Evolutionary conservation across 1,139 yeast genomes (phyloP), one percentile per base, ranked within the genome.

Genomic region (Dujonia santamariae): DNA sequence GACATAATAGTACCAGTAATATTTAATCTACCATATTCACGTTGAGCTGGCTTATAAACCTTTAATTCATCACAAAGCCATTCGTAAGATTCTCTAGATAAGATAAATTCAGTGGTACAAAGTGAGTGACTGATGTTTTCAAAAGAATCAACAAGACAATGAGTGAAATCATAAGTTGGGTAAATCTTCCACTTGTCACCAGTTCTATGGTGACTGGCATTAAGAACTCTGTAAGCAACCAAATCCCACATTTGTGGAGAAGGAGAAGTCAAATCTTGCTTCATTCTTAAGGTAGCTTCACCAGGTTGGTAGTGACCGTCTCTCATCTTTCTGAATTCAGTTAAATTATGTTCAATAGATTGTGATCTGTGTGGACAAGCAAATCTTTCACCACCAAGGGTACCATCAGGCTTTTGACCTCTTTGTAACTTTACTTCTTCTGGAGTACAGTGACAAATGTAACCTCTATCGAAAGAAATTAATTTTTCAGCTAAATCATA

Each of bases 161-260:
- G 98, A 18, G 98, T 92, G 66, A 94, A 94, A 59, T 94, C 98
- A 58, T 94, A 94, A 14, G 98, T 94, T 43, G 99, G 99, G 56
- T 94, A 94, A 41, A 94, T 90, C 63, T 84, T 87, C 99, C 99
- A 94, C 60, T 85, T 85, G 56, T 78, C 82, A 37, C 97, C 98
- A 12, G 98, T 92, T 64, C 98, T 82, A 61, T 92, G 96, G 63
- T 94, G 98, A 19, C 87, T 78, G 17, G 96, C 90, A 50, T 90
- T 73, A 50, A 94, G 71, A 6, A 94, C 96, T 60, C 99, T 79
- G 66, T 94, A 94, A n/a, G 98, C 98, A 40, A 92, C 95, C 48
- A 92, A 75, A 62, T 94, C 99, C 98, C 99, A 94, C 98, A 94
- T 94, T 66, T 92, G 98, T 15, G 98, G 98, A 47, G 87, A 85